phyloP scores from a whole-genome alignment of 2,329 filamentous ascomycete genomes.

The Calonectria hawksworthii region DNA sequence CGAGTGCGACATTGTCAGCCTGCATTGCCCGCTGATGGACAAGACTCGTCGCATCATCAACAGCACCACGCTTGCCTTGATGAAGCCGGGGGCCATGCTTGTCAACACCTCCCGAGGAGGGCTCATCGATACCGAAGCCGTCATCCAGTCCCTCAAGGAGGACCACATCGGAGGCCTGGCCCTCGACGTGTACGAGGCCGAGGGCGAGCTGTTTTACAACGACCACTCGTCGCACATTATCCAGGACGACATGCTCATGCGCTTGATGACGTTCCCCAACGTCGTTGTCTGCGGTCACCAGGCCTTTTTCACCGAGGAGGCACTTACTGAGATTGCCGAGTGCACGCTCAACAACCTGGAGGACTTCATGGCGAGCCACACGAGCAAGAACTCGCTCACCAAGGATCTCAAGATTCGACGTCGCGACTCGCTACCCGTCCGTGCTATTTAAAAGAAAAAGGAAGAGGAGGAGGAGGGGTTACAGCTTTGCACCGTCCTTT shows the following conservation, averaged over 20 bases:
- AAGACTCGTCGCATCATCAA: conserved; percentile 74
- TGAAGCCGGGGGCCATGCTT: conserved; percentile 73
- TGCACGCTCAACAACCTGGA: conserved; percentile 70
- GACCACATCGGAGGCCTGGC: conserved; percentile 73
- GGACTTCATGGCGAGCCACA: conserved; percentile 54
- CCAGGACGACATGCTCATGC: conserved; percentile 75
- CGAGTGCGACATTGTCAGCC: conserved; percentile 71
- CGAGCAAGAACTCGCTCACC: conserved; percentile 52
- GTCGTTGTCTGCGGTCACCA: conserved; percentile 77
- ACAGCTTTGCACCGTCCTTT: background rate
- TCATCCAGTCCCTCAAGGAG: conserved; percentile 72
- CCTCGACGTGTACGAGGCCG: conserved; percentile 78
- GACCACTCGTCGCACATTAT: conserved; percentile 76
- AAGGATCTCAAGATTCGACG: conserved; percentile 43
- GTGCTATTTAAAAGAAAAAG: conserved; percentile 46
- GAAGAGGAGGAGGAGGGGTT: background rate
- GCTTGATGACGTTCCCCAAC: conserved; percentile 77
- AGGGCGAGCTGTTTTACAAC: conserved; percentile 74
- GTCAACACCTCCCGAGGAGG: conserved; percentile 79
- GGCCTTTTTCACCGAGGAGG: conserved; percentile 78
- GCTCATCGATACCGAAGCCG: conserved; percentile 71
- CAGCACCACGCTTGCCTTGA: conserved; percentile 62
- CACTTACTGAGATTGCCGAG: conserved; percentile 73
- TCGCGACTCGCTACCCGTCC: conserved; percentile 49
- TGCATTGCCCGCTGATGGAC: conserved; percentile 76